phyloP scores from a whole-genome alignment of 495 filamentous ascomycete genomes.

The Pseudoneurospora amorphoporcata region DNA sequence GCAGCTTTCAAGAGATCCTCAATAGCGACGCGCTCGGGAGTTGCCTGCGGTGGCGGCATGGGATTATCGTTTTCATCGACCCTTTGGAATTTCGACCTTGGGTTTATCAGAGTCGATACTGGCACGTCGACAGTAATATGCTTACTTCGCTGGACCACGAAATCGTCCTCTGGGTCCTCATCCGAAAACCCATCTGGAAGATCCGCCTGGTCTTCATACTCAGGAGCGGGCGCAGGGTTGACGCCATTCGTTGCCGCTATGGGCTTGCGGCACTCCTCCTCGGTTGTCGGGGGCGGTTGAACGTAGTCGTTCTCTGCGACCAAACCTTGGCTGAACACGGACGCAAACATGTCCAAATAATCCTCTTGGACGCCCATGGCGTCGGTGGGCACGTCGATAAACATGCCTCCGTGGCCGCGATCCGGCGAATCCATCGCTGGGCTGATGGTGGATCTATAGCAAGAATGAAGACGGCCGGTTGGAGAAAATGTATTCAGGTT shows the following conservation, averaged over 20 bases:
- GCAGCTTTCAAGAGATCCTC: constrained; percentile 8
- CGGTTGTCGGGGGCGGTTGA: not conserved
- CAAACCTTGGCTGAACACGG: not conserved
- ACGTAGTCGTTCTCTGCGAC: not conserved
- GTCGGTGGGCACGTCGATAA: not conserved
- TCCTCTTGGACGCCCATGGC: not conserved
- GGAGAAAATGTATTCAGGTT: not conserved
- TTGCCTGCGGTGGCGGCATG: constrained; percentile 6
- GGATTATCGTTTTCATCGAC: constrained; percentile 5
- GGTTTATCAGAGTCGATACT: constrained; percentile 11
- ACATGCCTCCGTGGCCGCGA: not conserved
- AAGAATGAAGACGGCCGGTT: not conserved
- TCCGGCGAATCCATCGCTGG: not conserved
- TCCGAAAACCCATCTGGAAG: not conserved
- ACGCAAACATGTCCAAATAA: not conserved
- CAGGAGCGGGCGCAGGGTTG: not conserved
- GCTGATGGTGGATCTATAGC: not conserved
- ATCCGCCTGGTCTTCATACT: not conserved
- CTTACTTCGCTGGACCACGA: not conserved
- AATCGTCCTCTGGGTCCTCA: not conserved
- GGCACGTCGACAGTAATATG: constrained; percentile 14
- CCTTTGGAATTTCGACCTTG: constrained; percentile 3
- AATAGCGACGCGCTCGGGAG: constrained; percentile 21
- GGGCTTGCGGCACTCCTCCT: not conserved
- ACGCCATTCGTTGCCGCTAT: not conserved